phyloP scores from a whole-genome alignment of 768 basidiomycete genomes.

The Boletellus emodensis region DNA sequence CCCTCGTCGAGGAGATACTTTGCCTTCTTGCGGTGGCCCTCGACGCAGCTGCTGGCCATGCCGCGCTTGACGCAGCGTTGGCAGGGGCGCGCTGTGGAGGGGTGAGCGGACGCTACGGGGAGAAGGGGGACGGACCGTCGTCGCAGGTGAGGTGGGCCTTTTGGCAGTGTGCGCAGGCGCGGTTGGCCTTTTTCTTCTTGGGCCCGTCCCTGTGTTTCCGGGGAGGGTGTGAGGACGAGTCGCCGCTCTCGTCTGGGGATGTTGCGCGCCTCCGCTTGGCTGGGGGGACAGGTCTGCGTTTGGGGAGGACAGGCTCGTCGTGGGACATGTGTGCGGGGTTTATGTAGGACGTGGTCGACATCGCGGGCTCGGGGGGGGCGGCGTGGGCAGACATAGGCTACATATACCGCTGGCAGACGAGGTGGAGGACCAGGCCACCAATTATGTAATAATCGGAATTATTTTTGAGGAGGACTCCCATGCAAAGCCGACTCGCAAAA shows the following conservation, averaged over 20 bases:
- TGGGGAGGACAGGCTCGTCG: constrained; percentile 22
- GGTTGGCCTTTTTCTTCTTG: constrained; percentile 92
- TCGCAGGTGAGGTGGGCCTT: constrained; percentile 99
- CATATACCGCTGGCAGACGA: not conserved
- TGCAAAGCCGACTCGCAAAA: constrained; percentile 21
- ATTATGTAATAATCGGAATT: constrained; percentile 23
- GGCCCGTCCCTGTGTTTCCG: constrained; percentile 68
- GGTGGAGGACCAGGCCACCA: constrained; percentile 10
- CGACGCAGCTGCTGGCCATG: constrained; percentile 81
- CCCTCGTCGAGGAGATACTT: constrained; percentile 95
- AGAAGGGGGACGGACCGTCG: constrained; percentile 64
- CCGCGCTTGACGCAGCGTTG: constrained; percentile 94
- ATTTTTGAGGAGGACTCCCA: not conserved
- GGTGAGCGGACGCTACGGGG: constrained; percentile 10
- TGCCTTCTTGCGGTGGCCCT: constrained; percentile 96
- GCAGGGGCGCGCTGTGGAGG: constrained; percentile 80
- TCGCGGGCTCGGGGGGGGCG: not conserved
- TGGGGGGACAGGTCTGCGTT: constrained; percentile 38
- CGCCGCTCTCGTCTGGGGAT: constrained; percentile 54
- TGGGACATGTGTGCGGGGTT: constrained; percentile 39
- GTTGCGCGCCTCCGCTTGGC: constrained; percentile 62
- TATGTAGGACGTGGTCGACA: constrained; percentile 29
- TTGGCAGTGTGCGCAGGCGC: constrained; percentile 94
- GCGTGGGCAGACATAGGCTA: constrained; percentile 5
- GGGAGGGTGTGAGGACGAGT: constrained; percentile 38